Evolutionary conservation across 164 flowering plant genomes (phyloP).

Genomic region (Taxillus chinensis): DNA sequence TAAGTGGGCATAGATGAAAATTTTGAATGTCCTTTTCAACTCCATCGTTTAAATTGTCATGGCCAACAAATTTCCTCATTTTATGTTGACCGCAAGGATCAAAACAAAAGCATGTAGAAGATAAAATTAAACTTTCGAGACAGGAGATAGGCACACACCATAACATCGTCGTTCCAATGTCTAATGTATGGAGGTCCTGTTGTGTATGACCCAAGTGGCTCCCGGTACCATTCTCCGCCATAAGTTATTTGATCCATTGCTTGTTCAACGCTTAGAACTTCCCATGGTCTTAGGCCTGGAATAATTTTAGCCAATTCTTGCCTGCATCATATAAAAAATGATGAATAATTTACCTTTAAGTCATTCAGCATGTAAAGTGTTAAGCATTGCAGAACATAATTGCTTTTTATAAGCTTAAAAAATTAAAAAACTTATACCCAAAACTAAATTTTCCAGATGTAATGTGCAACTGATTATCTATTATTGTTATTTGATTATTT

Average conservation of each 20-base stretch:
- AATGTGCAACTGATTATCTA: no score
- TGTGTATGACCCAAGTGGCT: constrained; percentile 69
- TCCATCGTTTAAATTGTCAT: neutral
- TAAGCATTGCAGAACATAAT: no score
- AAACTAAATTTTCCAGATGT: no score
- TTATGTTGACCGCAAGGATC: neutral
- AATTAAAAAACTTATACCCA: no score
- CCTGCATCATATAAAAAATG: constrained; percentile 29
- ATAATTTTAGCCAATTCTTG: constrained; percentile 39
- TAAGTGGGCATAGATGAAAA: no score
- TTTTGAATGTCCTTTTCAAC: no score
- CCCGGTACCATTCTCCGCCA: constrained; percentile 76
- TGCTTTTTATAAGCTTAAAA: no score
- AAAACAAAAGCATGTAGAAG: neutral
- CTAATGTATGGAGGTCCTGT: constrained; percentile 82
- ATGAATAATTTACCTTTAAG: neutral
- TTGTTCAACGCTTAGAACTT: constrained; percentile 80
- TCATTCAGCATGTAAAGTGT: neutral
- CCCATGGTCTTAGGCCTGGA: constrained; percentile 96
- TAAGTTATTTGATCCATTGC: constrained; percentile 87
- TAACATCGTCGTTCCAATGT: constrained; percentile 50
- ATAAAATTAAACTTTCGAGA: neutral
- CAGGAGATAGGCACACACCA: constrained; percentile 26
- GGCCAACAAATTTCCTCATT: neutral
- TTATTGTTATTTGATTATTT: no score